phyloP scores from a whole-genome alignment of 139 green algal genomes.

The Limnomonas spitsbergensis region DNA sequence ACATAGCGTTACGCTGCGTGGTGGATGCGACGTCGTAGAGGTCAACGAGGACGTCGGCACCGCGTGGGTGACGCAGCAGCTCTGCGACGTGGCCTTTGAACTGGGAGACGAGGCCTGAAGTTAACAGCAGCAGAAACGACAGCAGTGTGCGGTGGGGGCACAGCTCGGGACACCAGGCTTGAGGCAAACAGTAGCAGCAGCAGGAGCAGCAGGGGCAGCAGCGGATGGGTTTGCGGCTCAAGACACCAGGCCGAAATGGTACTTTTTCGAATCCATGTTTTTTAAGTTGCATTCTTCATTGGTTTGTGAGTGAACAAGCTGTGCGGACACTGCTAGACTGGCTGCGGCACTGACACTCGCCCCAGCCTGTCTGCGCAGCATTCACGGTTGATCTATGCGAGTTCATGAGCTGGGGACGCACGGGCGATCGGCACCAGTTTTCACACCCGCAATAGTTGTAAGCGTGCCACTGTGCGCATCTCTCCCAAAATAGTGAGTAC shows the following conservation, averaged over 20 bases:
- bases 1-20: conserved; percentile 57
- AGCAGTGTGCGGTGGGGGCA: too few species aligned
- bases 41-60: conserved; percentile 75
- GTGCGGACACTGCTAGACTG: too few species aligned
- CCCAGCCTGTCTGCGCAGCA: too few species aligned
- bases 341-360: too few species aligned
- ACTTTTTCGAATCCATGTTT: too few species aligned
- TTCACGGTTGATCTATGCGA: background rate
- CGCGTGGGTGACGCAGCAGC: conserved; percentile 81
- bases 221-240: too few species aligned
- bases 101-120: conserved; percentile 57
- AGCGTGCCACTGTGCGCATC: too few species aligned
- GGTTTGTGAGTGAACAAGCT: too few species aligned
- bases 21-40: conserved; percentile 60
- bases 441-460: conserved; percentile 12
- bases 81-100: conserved; percentile 69
- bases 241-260: too few species aligned
- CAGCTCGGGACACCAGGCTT: background rate
- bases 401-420: background rate
- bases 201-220: background rate
- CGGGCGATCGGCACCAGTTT: background rate
- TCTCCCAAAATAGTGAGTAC: too few species aligned
- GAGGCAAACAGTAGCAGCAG: background rate
- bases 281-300: too few species aligned
- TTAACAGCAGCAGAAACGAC: background rate